Base-by-base conservation (phyloP, 192 early-diverging fungal genomes). In the Geosiphon pyriformis region DNA sequence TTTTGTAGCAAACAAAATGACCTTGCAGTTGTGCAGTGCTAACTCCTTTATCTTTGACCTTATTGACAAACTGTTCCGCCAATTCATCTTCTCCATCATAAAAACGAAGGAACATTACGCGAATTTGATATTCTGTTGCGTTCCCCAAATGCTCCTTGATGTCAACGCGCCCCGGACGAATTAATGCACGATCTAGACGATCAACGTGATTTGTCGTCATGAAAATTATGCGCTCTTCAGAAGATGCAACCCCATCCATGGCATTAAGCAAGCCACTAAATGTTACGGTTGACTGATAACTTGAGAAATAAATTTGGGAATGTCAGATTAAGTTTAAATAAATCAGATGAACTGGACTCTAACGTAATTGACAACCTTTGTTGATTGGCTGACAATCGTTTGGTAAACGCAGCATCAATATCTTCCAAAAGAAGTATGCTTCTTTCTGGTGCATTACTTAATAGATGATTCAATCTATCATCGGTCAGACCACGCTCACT, bases 21-120 rank as follows among this genome's bases (percentile, higher is more conserved):
- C 96, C 96, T 77, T 98, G 96, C 32, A 98, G 71, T 65, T 82
- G 82, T 0, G 94, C 94, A 4, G 94, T 92, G 74, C 92, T 94
- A 32, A 92, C 81, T 3, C 69, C 62, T 37, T 82, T 74, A 31
- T 79, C 80, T 23, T 71, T 65, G 12, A 87, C 59, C 25, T 61
- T 72, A 1, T 75, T 55, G 1, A 90, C 86, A 85, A 98, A 96
- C 58, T 68, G 51, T 1, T 89, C 80, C 8, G 88, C 94, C 61
- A 92, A 71, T 17, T 65, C 71, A 0, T 70, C 32, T 32, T 80
- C 52, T 6, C 81, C 79, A 8, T 74, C 76, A 71, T 91, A 95
- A 73, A 95, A 95, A 8, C 92, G 77, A 31, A 79, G 74, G 70
- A 95, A 95, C 88, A 95, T 89, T 4, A 66, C 71, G 17, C 76